Conservation (phyloP, 2,329 filamentous ascomycete species). For the Talaromyces sp. region DNA sequence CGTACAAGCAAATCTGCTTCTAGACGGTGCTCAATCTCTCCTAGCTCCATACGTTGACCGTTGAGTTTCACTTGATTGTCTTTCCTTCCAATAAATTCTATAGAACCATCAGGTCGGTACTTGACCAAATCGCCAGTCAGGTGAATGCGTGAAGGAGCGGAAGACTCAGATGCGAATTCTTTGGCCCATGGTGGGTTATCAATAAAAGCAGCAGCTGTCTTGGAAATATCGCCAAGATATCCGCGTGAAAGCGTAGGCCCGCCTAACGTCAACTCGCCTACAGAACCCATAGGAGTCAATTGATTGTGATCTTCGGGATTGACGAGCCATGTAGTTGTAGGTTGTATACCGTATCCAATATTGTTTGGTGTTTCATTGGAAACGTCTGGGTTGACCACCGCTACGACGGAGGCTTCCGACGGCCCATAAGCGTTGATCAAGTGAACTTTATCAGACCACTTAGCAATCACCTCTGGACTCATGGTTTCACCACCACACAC, state of each 20-base stretch:
- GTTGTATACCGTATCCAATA: conserved; percentile 29
- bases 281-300: conserved; percentile 41
- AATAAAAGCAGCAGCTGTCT: conserved; percentile 37
- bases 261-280: conserved; percentile 42
- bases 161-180: conserved; percentile 39
- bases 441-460: conserved; percentile 15
- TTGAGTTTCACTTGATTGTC: conserved; percentile 42
- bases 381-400: conserved; percentile 18
- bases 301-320: conserved; percentile 44
- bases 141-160: conserved; percentile 35
- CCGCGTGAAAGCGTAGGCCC: conserved; percentile 40
- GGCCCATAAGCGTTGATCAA: conserved; percentile 16
- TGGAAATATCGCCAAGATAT: conserved; percentile 42
- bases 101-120: conserved; percentile 37
- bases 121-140: conserved; percentile 31
- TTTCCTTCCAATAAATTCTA: conserved; percentile 31
- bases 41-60: conserved; percentile 44
- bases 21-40: conserved; percentile 40
- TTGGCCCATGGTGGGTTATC: conserved; percentile 36
- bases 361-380: conserved; percentile 32
- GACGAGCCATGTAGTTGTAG: conserved; percentile 47
- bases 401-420: conserved; percentile 15
- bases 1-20: conserved; percentile 39
- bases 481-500: conserved; percentile 44
- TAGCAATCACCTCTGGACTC: conserved; percentile 33